Conservation (phyloP, 805 yeast species). For the Cyberlindnera americana region DNA sequence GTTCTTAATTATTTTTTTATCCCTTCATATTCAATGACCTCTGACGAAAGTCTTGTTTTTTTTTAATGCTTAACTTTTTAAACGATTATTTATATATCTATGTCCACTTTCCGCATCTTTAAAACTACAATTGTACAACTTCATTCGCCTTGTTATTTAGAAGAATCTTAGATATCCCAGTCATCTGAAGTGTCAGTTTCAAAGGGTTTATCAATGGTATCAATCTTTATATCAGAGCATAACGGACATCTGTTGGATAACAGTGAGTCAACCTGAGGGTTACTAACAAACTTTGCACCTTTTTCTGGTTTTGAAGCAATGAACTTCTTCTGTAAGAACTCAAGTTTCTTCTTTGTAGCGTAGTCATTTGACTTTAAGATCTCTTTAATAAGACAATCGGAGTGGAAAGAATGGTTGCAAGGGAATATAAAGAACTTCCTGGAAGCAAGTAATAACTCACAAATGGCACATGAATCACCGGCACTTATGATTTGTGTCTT, state of each 20-base stretch:
- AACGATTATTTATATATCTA: slow-evolving; percentile 1
- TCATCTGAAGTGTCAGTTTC: slow-evolving; percentile 39
- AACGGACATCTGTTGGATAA: slow-evolving; percentile 65
- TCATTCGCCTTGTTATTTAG: too few relatives aligned
- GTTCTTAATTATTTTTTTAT: slow-evolving; percentile 30
- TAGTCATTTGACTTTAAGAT: slow-evolving; percentile 64
- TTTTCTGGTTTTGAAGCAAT: slow-evolving; percentile 24
- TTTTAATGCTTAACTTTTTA: slow-evolving; percentile 3
- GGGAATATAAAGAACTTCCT: slow-evolving; percentile 81
- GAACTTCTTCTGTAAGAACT: slow-evolving; percentile 41
- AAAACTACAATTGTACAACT: background rate
- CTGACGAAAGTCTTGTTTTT: too few relatives aligned
- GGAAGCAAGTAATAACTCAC: slow-evolving; percentile 65
- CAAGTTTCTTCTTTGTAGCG: slow-evolving; percentile 58
- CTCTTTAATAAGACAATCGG: slow-evolving; percentile 72
- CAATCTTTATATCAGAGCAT: slow-evolving; percentile 73
- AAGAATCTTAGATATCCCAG: slow-evolving; percentile 37
- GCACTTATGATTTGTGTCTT: slow-evolving; percentile 71
- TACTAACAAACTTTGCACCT: slow-evolving; percentile 27
- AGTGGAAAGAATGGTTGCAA: slow-evolving; percentile 86
- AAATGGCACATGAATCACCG: slow-evolving; percentile 75
- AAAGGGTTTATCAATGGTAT: slow-evolving; percentile 62
- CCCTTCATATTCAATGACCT: too few relatives aligned
- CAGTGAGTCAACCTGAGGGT: slow-evolving; percentile 53
- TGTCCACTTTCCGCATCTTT: background rate